phyloP scores from a whole-genome alignment of 1,284 basidiomycete species.

The Fistulinella staudtii region DNA sequence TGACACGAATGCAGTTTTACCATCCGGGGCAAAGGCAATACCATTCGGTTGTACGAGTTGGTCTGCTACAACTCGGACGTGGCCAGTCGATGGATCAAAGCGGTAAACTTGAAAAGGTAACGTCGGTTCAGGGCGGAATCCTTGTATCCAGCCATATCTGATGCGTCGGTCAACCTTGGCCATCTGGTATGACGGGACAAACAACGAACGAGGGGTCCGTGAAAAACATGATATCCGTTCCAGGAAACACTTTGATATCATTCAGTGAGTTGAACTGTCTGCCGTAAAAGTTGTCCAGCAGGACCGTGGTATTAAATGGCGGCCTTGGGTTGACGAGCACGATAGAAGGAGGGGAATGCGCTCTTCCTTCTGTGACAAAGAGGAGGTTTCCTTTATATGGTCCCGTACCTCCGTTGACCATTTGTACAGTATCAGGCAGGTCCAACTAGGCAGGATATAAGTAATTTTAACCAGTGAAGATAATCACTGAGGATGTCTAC shows the following conservation, averaged over 20 bases:
- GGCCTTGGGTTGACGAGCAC: constrained; percentile 60
- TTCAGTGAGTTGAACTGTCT: constrained; percentile 81
- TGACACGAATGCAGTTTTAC: constrained; percentile 63
- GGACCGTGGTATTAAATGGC: constrained; percentile 60
- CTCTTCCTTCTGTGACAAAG: constrained; percentile 66
- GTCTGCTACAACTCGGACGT: constrained; percentile 67
- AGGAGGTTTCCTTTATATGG: constrained; percentile 61
- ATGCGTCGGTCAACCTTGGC: too few relatives aligned
- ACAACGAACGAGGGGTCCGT: constrained; percentile 66
- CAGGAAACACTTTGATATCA: constrained; percentile 72
- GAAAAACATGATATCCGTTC: constrained; percentile 59
- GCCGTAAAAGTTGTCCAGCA: constrained; percentile 71
- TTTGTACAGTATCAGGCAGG: constrained; percentile 49
- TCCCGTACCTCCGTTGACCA: constrained; percentile 75
- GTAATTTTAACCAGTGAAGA: constrained; percentile 52
- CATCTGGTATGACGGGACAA: constrained; percentile 7
- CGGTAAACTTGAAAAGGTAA: constrained; percentile 73
- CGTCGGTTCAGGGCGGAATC: constrained; percentile 64
- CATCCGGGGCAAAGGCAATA: constrained; percentile 65
- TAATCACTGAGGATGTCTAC: constrained; percentile 42
- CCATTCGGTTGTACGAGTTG: constrained; percentile 63
- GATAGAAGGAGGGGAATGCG: constrained; percentile 56
- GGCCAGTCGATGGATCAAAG: constrained; percentile 60
- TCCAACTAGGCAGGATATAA: constrained; percentile 36
- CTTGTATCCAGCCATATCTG: constrained; percentile 57